A percentile compares a stretch with the other conserved stretches of the same genome.
phyloP scores from a whole-genome alignment of 2,329 filamentous ascomycete species.

The Penicillium thymicola region DNA sequence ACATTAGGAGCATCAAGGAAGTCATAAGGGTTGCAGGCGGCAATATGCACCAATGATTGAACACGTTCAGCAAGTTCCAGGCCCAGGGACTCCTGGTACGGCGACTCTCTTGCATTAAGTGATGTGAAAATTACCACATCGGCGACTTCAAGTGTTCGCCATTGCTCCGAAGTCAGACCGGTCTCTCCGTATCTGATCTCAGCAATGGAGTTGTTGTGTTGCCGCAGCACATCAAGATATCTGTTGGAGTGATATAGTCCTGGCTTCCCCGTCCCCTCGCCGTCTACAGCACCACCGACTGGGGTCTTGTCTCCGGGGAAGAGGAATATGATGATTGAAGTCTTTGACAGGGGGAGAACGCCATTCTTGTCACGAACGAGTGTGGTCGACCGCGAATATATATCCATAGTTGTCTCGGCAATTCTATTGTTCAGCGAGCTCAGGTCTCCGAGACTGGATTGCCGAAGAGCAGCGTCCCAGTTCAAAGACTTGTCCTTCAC shows the following conservation, averaged over 20 bases:
- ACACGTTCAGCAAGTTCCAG: constrained; percentile 30
- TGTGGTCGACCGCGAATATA: constrained; percentile 42
- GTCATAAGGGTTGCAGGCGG: constrained; percentile 46
- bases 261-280: constrained; percentile 35
- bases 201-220: constrained; percentile 23
- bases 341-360: constrained; percentile 31
- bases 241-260: constrained; percentile 30
- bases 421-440: constrained; percentile 26
- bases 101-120: constrained; percentile 39
- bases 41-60: constrained; percentile 38
- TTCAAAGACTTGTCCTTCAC: constrained; percentile 39
- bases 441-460: constrained; percentile 18
- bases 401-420: constrained; percentile 29
- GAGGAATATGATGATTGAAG: constrained; percentile 35
- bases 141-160: constrained; percentile 33
- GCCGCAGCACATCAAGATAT: constrained; percentile 35
- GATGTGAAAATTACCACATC: constrained; percentile 42
- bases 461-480: constrained; percentile 31
- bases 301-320: constrained; percentile 37
- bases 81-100: constrained; percentile 37
- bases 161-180: constrained; percentile 31
- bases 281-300: constrained; percentile 39
- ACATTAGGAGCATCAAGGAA: constrained; percentile 38
- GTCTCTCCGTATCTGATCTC: constrained; percentile 36
- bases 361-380: constrained; percentile 35